Evolutionary conservation across 192 early-diverging fungal genomes (phyloP), one percentile per base, ranked within the genome.

Genomic region (Gaertneriomyces sp.): DNA sequence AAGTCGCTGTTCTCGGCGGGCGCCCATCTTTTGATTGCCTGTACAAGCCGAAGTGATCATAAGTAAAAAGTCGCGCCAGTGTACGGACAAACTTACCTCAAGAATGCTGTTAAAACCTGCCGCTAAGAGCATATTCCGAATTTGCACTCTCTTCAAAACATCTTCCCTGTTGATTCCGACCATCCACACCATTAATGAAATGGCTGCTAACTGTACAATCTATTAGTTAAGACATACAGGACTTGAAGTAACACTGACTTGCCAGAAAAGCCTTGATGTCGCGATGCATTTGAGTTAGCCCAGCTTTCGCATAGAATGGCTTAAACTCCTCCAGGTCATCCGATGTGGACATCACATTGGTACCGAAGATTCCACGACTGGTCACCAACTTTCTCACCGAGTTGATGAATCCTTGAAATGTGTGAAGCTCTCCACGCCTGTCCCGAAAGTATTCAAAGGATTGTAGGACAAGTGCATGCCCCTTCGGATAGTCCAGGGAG

Each of bases 221-320:
- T 2, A 33, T 33, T 33, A 33, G 25, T 2, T 2, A 33, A 33
- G 25, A 33, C 2, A 33, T 1, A 33, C 25, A 33, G 2, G 2
- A 2, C 25, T 33, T 33, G 3, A 12, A 43, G 6, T 25, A n/a
- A 41, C 1, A 17, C 2, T 41, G 45, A 46, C 66, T 25, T 54
- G 77, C 79, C 70, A 77, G 47, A 55, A 65, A 76, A 16, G 75
- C 75, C 12, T 75, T 74, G 40, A 80, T 73, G 10, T 78, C 79
- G n/a, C 49, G 39, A 45, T 78, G 69, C 39, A 64, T 57, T 54
- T 76, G 67, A 58, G 25, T 33, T 33, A 33, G 25, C 25, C 25
- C 25, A 33, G 25, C 25, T 33, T 33, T 33, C 4, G 70, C 25
- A 33, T 33, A 33, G 25, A 33, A 33, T 33, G 25, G 25, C 25